Base-by-base conservation (phyloP, 2,329 filamentous ascomycete species). In the Penicillium sp. region DNA sequence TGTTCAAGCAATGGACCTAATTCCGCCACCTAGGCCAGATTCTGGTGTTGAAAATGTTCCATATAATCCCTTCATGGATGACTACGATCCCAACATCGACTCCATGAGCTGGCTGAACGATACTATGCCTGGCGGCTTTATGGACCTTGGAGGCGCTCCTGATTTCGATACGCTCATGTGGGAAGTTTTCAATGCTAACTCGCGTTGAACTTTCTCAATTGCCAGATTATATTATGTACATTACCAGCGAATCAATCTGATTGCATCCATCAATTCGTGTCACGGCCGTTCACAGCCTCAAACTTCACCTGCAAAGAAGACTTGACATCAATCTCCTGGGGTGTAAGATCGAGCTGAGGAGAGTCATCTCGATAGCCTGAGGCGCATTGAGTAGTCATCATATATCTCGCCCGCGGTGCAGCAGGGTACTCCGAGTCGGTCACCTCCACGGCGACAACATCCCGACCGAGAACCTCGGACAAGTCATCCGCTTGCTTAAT, bases 111-210 rank as follows among this genome's bases (percentile, higher is more conserved):
- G 64, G 45, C 57, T 65, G 40, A 60, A 68, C 31, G 63, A 67
- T 34, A 50, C 65, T 0, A 55, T 65, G 47, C 58, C 62, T 5
- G 58, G 60, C 6, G 60, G 61, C 11, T 64, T 66, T 16, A 57
- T 63, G 54, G 63, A 67, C 42, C 60, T 66, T 53, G 54, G 53
- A 18, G 67, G 64, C 1, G 58, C 61, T 39, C 60, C 64, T 5
- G 64, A 70, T 45, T 66, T 70, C 41, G 68, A 69, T 48, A 61
- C 59, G 34, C 56, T 69, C 8, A 67, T 71, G 59, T 66, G 65
- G 56, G 67, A 68, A 22, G 48, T 69, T 4, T 65, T 69, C 45
- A 57, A 61, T 45, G 41, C 34, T 16, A 53, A 36, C 18, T 47
- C 11, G 43, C 31, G 4, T 13, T 41, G n/a, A 8, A 3, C 10